Percentiles rank a stretch among this genome's conserved stretches.
Evolutionary conservation across 208 protist species (phyloP).

Genomic region (Leishmania major): DNA sequence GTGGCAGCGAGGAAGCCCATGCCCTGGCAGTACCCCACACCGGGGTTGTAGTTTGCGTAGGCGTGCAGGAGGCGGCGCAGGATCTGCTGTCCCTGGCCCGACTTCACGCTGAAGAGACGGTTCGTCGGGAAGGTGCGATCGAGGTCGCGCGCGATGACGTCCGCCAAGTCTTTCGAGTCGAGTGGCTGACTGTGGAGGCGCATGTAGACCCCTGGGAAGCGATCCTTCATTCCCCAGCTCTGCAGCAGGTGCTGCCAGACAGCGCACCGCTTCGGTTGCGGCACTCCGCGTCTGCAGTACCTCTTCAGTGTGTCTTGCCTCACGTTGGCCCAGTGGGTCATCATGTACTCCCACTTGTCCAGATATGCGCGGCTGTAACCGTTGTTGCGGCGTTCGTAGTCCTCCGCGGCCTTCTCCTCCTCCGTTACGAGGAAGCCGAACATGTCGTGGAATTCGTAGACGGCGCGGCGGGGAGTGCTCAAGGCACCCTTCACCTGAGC

Average conservation of each 20-base stretch:
- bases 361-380: constrained; percentile 16
- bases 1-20: constrained; percentile 92
- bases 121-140: constrained; percentile 88
- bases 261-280: constrained; percentile 45
- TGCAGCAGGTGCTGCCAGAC: constrained; percentile 80
- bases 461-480: constrained; percentile 3
- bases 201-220: constrained; percentile 30
- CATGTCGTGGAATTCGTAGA: constrained; percentile 49
- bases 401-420: constrained; percentile 75
- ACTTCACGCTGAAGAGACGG: constrained; percentile 50
- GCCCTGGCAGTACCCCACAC: constrained; percentile 90
- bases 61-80: constrained; percentile 80
- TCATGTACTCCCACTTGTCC: constrained; percentile 35
- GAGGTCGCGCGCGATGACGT: constrained; percentile 85
- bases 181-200: constrained; percentile 35
- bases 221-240: constrained; percentile 26
- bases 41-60: constrained; percentile 72
- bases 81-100: constrained; percentile 51
- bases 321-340: constrained; percentile 39
- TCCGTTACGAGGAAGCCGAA: constrained; percentile 75
- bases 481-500: not conserved
- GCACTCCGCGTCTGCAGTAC: constrained; percentile 76
- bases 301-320: constrained; percentile 43
- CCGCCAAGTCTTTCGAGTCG: constrained; percentile 34
- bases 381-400: constrained; percentile 22